phyloP scores from a whole-genome alignment of 1,139 yeast species.

The Yamadazyma friedrichii region DNA sequence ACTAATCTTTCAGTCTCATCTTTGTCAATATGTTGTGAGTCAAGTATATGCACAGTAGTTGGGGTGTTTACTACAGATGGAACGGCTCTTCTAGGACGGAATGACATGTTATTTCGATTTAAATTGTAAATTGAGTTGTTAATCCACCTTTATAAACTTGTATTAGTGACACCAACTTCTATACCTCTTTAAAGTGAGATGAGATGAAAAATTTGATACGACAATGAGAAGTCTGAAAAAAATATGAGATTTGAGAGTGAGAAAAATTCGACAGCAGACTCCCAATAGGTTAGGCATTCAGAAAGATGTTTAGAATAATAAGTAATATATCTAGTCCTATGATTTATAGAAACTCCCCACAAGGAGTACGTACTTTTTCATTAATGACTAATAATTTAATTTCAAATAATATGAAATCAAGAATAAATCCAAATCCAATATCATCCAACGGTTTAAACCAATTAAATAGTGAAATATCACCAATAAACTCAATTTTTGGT shows the following conservation, averaged over 20 bases:
- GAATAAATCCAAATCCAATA: neutral
- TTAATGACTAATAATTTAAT: constrained; percentile 4
- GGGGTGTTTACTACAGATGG: constrained; percentile 51
- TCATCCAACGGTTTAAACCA: neutral
- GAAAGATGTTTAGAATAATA: neutral
- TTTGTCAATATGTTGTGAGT: constrained; percentile 26
- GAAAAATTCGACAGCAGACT: constrained; percentile 1
- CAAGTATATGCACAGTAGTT: constrained; percentile 39
- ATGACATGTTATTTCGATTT: constrained; percentile 17
- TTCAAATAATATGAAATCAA: constrained; percentile 1
- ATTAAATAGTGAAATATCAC: constrained; percentile 3
- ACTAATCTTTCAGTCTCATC: constrained; percentile 47
- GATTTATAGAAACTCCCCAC: neutral
- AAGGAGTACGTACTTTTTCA: constrained; percentile 4
- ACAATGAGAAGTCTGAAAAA: neutral
- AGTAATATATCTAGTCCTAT: neutral
- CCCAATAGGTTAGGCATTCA: neutral
- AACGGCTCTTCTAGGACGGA: constrained; percentile 39
- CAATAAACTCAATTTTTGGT: constrained; percentile 24
- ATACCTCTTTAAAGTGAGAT: constrained; percentile 1
- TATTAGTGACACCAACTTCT: too few relatives aligned
- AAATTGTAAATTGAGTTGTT: neutral
- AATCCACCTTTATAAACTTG: neutral
- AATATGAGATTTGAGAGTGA: neutral
- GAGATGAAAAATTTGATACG: constrained; percentile 6